Base-by-base conservation (phyloP, 805 yeast genomes). In the Wickerhamiella brachini region DNA sequence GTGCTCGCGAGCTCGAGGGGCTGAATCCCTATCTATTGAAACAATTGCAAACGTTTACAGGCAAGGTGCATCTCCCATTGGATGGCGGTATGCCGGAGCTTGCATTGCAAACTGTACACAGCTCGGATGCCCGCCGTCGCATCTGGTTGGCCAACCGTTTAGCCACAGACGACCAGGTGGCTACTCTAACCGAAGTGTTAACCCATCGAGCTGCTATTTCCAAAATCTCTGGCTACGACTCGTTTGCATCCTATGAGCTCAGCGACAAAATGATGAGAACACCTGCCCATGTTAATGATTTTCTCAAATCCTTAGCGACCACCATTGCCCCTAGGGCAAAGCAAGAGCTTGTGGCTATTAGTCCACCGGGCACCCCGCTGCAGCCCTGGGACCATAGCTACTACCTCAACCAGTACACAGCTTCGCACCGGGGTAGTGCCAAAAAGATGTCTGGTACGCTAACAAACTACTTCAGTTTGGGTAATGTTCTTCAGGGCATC, bases 321-420 rank as follows among this genome's bases (percentile, higher is more conserved):
- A 72, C 71, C 55, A 75, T 73, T 50, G 73, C 62, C 52, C 78
- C 73, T 0, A 75, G 75, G 18, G 85, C 93, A 0, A 64, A 71
- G 5, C 59, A 67, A 5, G 97, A 90, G 65, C 60, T 88, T 10
- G 67, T 66, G 50, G 56, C 63, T 5, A 67, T 85, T 34, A 73
- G 76, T 24, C 34, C 34, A 9, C 15, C 34, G 3, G 66, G 66
- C 8, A 64, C 65, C 12, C 53, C 51, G 3, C 7, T 2, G 17
- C 21, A 2, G 39, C 96, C 96, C 1, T 93, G 97, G 97, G 97
- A 93, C 65, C 75, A 95, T 54, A 95, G 88, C 56, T 89, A 76
- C 61, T 74, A 68, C 54, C 61, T 72, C 10, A 56, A 71, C n/a
- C 59, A 68, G 50, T 57, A 57, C 45, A 54, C 62, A 48, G 59